A percentile compares a stretch with the other conserved stretches of the same genome.
phyloP scores from a whole-genome alignment of 2,329 filamentous ascomycete species.

The Trichoderma atrobrunneum region DNA sequence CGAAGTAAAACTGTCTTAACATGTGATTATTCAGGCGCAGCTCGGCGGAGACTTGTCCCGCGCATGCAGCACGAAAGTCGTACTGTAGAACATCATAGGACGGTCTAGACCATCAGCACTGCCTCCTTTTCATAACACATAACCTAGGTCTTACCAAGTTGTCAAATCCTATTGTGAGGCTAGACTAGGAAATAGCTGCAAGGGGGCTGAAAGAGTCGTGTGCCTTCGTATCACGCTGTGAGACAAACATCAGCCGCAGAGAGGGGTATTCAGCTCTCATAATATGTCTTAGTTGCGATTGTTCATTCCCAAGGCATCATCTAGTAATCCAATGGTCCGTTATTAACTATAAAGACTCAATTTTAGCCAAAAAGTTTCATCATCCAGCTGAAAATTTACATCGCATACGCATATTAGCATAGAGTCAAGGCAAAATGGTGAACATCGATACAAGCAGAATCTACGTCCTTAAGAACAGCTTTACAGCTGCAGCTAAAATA shows the following conservation, averaged over 20 bases:
- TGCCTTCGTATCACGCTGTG: background rate
- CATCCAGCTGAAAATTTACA: background rate
- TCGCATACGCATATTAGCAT: background rate
- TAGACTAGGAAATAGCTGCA: background rate
- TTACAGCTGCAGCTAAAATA: background rate
- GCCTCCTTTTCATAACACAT: background rate
- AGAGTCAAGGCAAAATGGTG: conserved; percentile 8
- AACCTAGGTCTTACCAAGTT: background rate
- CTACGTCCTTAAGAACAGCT: conserved; percentile 6
- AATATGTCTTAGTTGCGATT: background rate
- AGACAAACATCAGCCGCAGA: background rate
- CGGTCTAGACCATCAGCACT: background rate
- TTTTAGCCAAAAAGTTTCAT: background rate
- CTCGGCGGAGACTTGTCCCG: background rate
- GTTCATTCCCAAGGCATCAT: background rate
- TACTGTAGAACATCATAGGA: background rate
- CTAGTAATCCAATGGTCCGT: background rate
- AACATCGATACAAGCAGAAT: background rate
- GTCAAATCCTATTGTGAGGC: background rate
- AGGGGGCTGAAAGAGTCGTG: background rate
- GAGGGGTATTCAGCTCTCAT: background rate
- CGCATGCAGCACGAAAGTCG: background rate
- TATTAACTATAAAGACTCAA: background rate
- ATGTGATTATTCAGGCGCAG: background rate
- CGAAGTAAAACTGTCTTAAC: background rate